Percentiles rank a stretch among this genome's conserved stretches.
These are phyloP conservation scores for Penicillium ochrochloron DNA, from an alignment of 495 filamentous ascomycete species.

Conservation along the genomic window DNA sequence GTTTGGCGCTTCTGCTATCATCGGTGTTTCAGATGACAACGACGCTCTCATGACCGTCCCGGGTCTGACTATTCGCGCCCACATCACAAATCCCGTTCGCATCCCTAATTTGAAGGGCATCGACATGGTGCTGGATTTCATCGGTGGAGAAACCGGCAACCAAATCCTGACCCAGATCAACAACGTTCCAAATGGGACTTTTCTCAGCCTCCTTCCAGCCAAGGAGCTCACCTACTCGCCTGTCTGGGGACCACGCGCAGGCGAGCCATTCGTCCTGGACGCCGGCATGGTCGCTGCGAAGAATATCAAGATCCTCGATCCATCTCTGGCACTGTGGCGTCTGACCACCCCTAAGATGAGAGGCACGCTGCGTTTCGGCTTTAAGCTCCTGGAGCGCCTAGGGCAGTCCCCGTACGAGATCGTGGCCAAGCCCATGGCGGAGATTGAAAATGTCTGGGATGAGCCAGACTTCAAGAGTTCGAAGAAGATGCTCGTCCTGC, in stretches of 20 bases:
- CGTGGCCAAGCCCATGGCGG: background rate
- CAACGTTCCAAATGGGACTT: too few species aligned
- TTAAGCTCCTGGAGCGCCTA: background rate
- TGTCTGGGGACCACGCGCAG: background rate
- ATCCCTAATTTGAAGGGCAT: background rate
- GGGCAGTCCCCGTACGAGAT: background rate
- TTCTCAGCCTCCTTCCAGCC: too few species aligned
- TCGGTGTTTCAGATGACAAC: background rate
- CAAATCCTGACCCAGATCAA: background rate
- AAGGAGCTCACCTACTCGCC: background rate
- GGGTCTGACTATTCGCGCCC: background rate
- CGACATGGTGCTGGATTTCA: background rate
- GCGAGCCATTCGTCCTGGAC: background rate
- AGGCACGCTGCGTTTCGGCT: background rate
- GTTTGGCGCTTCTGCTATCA: background rate
- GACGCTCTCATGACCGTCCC: background rate
- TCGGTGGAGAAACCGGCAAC: background rate
- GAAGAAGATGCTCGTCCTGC: background rate
- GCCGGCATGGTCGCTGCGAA: background rate
- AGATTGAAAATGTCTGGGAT: background rate
- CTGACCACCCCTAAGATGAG: background rate
- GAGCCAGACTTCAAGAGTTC: background rate
- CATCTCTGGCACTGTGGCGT: background rate
- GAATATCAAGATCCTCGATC: background rate
- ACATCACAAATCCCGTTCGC: background rate